Base-by-base conservation (phyloP, 2,329 filamentous ascomycete species). In the Aspergillus ruber region DNA sequence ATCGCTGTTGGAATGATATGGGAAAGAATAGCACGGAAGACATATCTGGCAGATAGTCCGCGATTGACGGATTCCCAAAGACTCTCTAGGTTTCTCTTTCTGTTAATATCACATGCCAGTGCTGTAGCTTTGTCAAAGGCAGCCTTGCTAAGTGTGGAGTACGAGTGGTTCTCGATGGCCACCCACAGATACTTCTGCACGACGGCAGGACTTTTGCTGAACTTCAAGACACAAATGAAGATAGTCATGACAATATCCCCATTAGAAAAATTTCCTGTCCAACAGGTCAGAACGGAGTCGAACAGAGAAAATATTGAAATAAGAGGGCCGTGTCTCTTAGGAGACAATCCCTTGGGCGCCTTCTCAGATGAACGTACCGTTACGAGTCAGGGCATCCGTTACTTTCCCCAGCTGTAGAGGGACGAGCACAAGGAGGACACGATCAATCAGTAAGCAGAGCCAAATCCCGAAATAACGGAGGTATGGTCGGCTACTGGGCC, bases 321-420 rank as follows among this genome's bases (percentile, higher is more conserved):
- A 27, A 44, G 42, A 15, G 33, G 9, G 10, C 23, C 23, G 6
- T 27, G 13, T 32, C 41, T 18, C 21, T 43, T 9, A 25, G 21
- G 8, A 43, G n/a, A 20, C 9, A 21, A 13, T 20, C 20, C 9
- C 39, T n/a, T 18, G 8, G 13, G 10, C 55, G 61, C 29, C 25
- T 47, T 21, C 42, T 45, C 42, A 46, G 39, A 10, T 8, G 27
- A 29, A 43, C 48, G 65, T 72, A 39, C 73, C 67, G 38, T 76
- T 74, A 32, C 74, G 72, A 25, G 75, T 75, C 18, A 94, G 70
- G 50, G 80, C 80, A 58, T 93, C 82, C 53, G 88, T 84, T 53
- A 95, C 83, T 49, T 87, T 81, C 53, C 88, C 89, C 27, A 91
- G 80, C 61, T 93, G 87, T 17, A 86, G 79, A n/a, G 89, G 89